Conservation (phyloP, 2,329 filamentous ascomycete species). For the Alternaria viburni region DNA sequence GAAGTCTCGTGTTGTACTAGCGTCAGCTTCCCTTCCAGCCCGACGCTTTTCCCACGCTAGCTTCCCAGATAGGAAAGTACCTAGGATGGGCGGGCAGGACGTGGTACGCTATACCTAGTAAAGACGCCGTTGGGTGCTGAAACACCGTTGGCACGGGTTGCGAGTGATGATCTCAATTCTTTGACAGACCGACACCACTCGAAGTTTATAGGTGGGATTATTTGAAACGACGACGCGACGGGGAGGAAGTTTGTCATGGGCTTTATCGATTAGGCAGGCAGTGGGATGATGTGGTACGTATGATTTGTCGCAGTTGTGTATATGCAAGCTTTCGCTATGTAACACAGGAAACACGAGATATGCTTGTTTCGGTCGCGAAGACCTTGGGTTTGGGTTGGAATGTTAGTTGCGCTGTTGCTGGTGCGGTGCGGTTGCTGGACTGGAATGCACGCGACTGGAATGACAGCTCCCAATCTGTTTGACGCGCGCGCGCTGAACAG, state of each 20-base stretch:
- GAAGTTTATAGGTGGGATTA: not conserved
- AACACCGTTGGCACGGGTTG: conserved; percentile 1
- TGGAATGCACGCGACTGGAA: not conserved
- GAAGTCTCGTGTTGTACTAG: not conserved
- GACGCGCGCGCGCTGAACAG: not conserved
- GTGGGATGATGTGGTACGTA: not conserved
- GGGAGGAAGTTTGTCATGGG: not conserved
- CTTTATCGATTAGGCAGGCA: not conserved
- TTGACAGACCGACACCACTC: not conserved
- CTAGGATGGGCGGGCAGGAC: not conserved
- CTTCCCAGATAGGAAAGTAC: conserved; percentile 3
- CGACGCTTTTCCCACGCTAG: not conserved
- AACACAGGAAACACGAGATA: not conserved
- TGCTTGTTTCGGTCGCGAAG: not conserved
- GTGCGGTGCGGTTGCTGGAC: not conserved
- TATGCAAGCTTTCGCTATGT: not conserved
- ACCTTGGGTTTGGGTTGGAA: not conserved
- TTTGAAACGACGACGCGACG: not conserved
- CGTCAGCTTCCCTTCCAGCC: not conserved
- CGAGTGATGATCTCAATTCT: not conserved
- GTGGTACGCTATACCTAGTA: conserved; percentile 1
- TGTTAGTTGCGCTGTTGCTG: not conserved
- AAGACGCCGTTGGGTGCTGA: conserved; percentile 11
- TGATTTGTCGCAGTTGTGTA: not conserved
- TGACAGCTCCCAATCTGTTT: not conserved